Evolutionary conservation across 495 filamentous ascomycete species (phyloP).

Genomic region (Xanthoparmelia taractica): DNA sequence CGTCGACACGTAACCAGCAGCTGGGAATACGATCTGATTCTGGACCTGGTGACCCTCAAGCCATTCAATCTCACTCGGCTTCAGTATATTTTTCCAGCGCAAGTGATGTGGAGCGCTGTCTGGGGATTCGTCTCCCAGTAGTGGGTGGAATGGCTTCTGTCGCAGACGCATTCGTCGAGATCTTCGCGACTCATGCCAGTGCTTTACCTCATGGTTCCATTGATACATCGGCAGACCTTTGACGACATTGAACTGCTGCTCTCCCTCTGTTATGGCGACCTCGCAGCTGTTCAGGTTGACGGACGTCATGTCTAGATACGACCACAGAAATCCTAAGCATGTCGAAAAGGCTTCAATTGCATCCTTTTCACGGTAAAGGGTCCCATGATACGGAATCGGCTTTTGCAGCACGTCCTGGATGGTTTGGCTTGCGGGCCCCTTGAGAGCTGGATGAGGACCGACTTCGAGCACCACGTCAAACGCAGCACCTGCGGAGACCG

Average conservation of each 20-base stretch:
- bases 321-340: neutral
- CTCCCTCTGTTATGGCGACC: conserved; percentile 10
- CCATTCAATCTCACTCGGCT: conserved; percentile 21
- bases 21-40: conserved; percentile 26
- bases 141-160: conserved; percentile 20
- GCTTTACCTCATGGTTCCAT: conserved; percentile 41
- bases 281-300: neutral
- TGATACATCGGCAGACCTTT: conserved; percentile 40
- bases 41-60: conserved; percentile 25
- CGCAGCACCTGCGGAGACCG: neutral
- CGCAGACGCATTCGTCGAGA: conserved; percentile 20
- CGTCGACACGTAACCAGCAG: conserved; percentile 25
- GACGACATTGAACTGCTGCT: neutral
- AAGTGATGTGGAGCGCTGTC: neutral
- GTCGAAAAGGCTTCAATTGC: conserved; percentile 22
- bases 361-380: conserved; percentile 33
- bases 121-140: conserved; percentile 28
- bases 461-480: conserved; percentile 40
- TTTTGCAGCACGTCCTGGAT: conserved; percentile 28
- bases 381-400: conserved; percentile 35
- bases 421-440: conserved; percentile 39
- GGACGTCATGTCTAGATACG: neutral
- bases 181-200: conserved; percentile 41
- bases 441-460: conserved; percentile 50
- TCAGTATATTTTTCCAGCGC: conserved; percentile 26